Evolutionary conservation across 495 filamentous ascomycete genomes (phyloP).

Genomic region (Podospora tetraspora): DNA sequence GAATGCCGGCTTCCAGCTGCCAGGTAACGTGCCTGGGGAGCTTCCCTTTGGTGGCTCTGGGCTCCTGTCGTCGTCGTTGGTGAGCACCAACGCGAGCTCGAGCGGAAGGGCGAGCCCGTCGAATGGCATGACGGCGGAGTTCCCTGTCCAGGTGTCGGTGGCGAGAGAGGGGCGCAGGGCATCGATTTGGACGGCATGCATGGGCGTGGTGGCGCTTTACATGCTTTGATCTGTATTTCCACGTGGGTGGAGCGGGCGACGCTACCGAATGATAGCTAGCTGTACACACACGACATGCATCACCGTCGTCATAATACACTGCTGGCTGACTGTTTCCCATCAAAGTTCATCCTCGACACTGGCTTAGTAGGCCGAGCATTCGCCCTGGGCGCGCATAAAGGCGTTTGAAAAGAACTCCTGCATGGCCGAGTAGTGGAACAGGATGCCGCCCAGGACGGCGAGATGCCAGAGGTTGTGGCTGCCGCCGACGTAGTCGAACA

Average conservation of each 20-base stretch:
- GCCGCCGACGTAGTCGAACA: constrained; percentile 90
- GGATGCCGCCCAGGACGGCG: constrained; percentile 90
- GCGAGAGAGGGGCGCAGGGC: constrained; percentile 15
- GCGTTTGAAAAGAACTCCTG: constrained; percentile 85
- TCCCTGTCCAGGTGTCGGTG: constrained; percentile 13
- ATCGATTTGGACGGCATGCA: constrained; percentile 16
- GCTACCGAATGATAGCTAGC: not conserved
- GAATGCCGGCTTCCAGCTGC: constrained; percentile 33
- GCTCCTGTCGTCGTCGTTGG: not conserved
- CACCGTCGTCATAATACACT: not conserved
- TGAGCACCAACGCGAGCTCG: not conserved
- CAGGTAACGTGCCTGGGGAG: not conserved
- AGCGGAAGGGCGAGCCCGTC: not conserved
- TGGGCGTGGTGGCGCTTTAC: constrained; percentile 20
- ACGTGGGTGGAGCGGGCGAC: not conserved
- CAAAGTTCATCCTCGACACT: not conserved
- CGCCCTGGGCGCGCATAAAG: constrained; percentile 62
- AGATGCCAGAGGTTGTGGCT: constrained; percentile 98
- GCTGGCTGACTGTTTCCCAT: not conserved
- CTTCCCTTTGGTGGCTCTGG: not conserved
- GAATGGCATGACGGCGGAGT: not conserved
- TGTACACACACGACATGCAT: not conserved
- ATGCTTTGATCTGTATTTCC: constrained; percentile 17
- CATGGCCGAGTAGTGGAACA: constrained; percentile 96
- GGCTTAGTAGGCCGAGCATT: constrained; percentile 42